Evolutionary conservation across 352 stramenopile species (phyloP), one percentile per base, ranked within the genome.

Genomic region (Stramenopiles sp.): DNA sequence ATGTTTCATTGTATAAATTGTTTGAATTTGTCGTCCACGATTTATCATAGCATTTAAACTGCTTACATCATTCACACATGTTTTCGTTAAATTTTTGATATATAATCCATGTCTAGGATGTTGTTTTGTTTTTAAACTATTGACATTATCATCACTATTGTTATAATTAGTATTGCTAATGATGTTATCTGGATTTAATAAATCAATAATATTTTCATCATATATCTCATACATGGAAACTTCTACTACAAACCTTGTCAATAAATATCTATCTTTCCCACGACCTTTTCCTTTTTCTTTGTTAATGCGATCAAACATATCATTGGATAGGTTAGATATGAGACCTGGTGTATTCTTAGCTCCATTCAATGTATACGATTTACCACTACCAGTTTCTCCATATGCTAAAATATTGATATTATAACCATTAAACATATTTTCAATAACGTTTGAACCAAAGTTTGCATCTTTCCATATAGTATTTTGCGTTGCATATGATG

Each of bases 191-290:
- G 4, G 13, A 20, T 31, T 7, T 13, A 31, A 13, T 6, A 98
- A 86, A 80, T 98, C 94, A 29, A 92, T 86, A 81, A 98, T 97
- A 80, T 98, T 92, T 87, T 98, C 94, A 83, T 98, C 97, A 86
- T 98, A 98, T 80, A 98, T 97, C 83, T 98, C 93, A 43, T 98
- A 86, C 81, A 97, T 98, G 20, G 88, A 96, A 4, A 93, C 91
- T 78, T 93, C 88, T 4, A 98, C 94, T 31, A 98, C 86, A 81
- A 97, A 98, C 81, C 97, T 93, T 77, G 65, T 76, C 4, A 33
- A 7, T 4, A 33, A 76, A 13, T 76, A 13, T 76, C 65, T 31
- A 33, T 31, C 31, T 76, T 76, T 76, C 4, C 30, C 30, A 31
- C 30, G 65, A 4, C 65, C 65, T 53, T 53, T 53, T 13, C 38